Conservation (phyloP, 306 rosid species). For the Prunus dulcis region DNA sequence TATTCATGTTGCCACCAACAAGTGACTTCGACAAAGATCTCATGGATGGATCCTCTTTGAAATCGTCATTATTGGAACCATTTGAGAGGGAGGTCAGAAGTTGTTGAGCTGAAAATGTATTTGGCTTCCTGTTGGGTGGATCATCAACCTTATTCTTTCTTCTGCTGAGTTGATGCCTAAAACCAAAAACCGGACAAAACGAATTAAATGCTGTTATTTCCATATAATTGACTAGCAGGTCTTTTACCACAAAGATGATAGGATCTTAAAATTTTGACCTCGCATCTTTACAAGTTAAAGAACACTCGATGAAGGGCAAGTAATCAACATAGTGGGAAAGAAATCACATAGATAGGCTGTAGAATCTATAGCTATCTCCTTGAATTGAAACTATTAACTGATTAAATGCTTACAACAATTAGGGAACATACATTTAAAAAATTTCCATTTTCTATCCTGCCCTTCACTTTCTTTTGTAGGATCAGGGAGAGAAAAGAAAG, state of each 20-base stretch:
- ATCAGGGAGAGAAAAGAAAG: not conserved
- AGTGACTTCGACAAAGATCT: slow-evolving; percentile 73
- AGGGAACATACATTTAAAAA: not conserved
- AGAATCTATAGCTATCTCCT: not conserved
- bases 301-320: not conserved
- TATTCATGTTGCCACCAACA: slow-evolving; percentile 76
- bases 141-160: slow-evolving; percentile 65
- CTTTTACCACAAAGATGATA: not conserved
- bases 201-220: not conserved
- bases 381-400: not conserved
- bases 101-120: slow-evolving; percentile 31
- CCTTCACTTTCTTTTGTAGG: not conserved
- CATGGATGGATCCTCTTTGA: slow-evolving; percentile 51
- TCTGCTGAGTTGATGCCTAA: slow-evolving; percentile 73
- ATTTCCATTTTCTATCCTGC: not conserved
- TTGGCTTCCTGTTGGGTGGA: slow-evolving; percentile 43
- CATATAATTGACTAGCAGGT: not conserved
- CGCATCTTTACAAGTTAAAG: not conserved
- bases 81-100: slow-evolving; percentile 42
- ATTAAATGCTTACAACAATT: slow-evolving; percentile 7
- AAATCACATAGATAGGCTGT: not conserved
- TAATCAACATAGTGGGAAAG: not conserved
- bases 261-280: not conserved
- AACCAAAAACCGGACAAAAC: slow-evolving; percentile 10
- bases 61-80: slow-evolving; percentile 48